Conservation (phyloP, 2,329 filamentous ascomycete genomes). For the Ophiognomonia clavigignenti-juglandacearum region DNA sequence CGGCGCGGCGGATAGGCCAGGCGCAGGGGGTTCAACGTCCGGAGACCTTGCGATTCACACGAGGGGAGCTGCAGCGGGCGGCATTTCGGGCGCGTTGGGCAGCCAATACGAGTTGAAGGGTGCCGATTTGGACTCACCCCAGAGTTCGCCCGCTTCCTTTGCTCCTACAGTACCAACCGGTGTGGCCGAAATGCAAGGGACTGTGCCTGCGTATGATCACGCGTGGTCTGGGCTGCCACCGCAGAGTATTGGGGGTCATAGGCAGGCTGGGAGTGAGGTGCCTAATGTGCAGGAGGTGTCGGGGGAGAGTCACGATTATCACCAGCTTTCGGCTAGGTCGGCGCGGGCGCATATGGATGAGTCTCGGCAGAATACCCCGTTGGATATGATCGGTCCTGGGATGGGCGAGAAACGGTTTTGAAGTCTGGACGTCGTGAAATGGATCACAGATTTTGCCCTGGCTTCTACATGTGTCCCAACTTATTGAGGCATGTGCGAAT, state of each 20-base stretch:
- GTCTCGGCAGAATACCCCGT: conserved; percentile 8
- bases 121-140: background rate
- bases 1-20: too few species aligned
- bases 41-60: too few species aligned
- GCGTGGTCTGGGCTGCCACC: background rate
- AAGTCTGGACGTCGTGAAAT: too few species aligned
- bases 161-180: background rate
- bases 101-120: conserved; percentile 4
- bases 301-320: background rate
- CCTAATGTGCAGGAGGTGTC: background rate
- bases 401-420: too few species aligned
- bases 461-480: too few species aligned
- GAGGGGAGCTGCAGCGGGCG: background rate
- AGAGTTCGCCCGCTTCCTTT: background rate
- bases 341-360: background rate
- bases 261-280: background rate
- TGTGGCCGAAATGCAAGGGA: conserved; percentile 4
- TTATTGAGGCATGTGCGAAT: too few species aligned
- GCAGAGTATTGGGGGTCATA: background rate
- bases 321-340: conserved; percentile 3
- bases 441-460: too few species aligned
- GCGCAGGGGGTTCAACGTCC: too few species aligned
- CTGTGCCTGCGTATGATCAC: background rate
- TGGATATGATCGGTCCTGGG: background rate
- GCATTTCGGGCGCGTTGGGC: background rate